Evolutionary conservation across 176 grass and related monocot species (phyloP).

Genomic region (Poa pratensis): DNA sequence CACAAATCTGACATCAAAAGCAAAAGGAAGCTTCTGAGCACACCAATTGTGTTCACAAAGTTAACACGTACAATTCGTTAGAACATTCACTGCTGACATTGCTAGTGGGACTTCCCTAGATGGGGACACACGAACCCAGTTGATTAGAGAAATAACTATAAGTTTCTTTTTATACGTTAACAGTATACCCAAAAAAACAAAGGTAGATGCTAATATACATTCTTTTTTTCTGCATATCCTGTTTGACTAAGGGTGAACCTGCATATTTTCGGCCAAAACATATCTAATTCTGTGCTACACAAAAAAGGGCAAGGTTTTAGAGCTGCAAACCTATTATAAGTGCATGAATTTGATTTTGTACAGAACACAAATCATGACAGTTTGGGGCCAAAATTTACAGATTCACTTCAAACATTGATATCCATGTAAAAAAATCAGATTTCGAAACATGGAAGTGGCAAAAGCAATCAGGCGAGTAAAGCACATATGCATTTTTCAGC

Average conservation of each 20-base stretch:
- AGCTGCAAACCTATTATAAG: background rate
- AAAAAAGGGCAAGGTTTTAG: background rate
- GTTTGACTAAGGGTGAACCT: background rate
- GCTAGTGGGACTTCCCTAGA: slow-evolving; percentile 13
- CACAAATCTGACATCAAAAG: slow-evolving; percentile 73
- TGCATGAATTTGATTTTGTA: background rate
- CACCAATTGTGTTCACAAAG: slow-evolving; percentile 16
- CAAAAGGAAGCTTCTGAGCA: slow-evolving; percentile 39
- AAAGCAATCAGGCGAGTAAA: background rate
- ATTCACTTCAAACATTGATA: background rate
- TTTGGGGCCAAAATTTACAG: background rate
- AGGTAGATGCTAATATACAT: background rate
- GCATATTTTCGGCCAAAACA: background rate
- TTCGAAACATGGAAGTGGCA: background rate
- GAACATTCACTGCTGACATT: too few relatives aligned
- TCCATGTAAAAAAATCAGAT: background rate
- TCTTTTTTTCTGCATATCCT: background rate
- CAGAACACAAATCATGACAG: background rate
- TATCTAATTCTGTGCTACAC: background rate
- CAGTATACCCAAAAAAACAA: background rate
- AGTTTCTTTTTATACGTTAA: too few relatives aligned
- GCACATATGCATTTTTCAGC: background rate
- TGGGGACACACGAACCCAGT: background rate
- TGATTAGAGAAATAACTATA: background rate
- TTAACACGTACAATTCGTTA: background rate